Conservation (phyloP, 768 basidiomycete genomes). For the Lactifluus rugatus region DNA sequence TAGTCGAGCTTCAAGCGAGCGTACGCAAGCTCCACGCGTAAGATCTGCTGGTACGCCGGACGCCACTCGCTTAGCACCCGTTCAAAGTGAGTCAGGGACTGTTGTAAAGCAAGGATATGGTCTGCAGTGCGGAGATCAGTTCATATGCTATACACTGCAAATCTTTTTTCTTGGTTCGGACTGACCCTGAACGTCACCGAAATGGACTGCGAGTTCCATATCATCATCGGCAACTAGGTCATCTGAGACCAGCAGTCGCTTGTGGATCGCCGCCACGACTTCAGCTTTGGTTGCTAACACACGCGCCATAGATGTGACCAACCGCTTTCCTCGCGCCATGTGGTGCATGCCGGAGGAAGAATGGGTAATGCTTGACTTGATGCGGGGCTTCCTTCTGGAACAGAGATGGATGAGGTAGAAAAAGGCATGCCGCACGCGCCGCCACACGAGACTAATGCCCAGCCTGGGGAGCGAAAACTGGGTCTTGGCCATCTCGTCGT, state of each 20-base stretch:
- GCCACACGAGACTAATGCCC: conserved; percentile 27
- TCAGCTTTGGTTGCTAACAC: conserved; percentile 74
- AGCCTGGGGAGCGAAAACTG: conserved; percentile 23
- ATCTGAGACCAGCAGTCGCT: conserved; percentile 46
- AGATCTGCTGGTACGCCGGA: conserved; percentile 72
- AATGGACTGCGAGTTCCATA: conserved; percentile 70
- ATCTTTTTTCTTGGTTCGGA: neutral
- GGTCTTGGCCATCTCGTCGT: conserved; percentile 5
- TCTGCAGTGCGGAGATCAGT: conserved; percentile 38
- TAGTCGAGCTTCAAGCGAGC: conserved; percentile 57
- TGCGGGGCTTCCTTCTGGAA: neutral
- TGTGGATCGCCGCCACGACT: conserved; percentile 69
- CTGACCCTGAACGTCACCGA: conserved; percentile 86
- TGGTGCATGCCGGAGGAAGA: conserved; percentile 50
- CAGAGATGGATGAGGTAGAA: neutral
- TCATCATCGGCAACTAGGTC: conserved; percentile 36
- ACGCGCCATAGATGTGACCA: conserved; percentile 71
- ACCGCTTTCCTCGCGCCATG: conserved; percentile 68
- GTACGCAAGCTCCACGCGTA: conserved; percentile 50
- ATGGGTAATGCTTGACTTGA: conserved; percentile 20
- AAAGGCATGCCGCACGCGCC: conserved; percentile 30
- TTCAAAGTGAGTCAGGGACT: conserved; percentile 78
- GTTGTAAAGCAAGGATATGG: conserved; percentile 82
- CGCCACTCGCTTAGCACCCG: conserved; percentile 82
- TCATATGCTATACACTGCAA: neutral